Evolutionary conservation across 2,329 filamentous ascomycete genomes (phyloP).

Genomic region (Scopulariopsis brevicaulis): DNA sequence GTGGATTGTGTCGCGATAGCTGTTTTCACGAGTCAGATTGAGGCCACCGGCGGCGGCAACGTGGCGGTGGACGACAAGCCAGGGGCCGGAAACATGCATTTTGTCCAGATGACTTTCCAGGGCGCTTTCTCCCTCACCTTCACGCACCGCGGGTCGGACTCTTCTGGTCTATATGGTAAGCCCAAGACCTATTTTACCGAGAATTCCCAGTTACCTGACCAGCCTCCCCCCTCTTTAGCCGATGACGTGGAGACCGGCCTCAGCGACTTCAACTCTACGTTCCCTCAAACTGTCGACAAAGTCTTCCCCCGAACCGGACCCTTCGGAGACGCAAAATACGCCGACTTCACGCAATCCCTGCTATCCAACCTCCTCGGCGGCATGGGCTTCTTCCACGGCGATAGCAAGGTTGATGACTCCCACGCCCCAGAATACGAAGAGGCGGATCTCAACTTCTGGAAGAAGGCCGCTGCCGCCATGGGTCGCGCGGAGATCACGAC

Average conservation of each 20-base stretch:
- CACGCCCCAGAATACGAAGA: conserved; percentile 91
- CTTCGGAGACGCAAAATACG: conserved; percentile 62
- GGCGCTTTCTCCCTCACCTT: conserved; percentile 85
- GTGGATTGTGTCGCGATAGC: conserved; percentile 14
- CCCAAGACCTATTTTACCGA: neutral
- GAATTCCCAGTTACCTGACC: conserved; percentile 29
- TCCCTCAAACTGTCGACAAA: conserved; percentile 31
- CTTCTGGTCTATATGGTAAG: neutral
- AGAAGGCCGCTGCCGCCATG: conserved; percentile 77
- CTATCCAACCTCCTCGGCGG: conserved; percentile 91
- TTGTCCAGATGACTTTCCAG: conserved; percentile 85
- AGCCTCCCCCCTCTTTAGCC: conserved; percentile 49
- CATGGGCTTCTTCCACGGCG: conserved; percentile 88
- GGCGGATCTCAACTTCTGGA: conserved; percentile 91
- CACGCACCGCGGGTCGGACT: conserved; percentile 62
- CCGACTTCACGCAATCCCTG: conserved; percentile 74
- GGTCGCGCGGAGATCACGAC: conserved; percentile 53
- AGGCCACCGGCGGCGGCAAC: conserved; percentile 34
- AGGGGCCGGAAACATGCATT: conserved; percentile 66
- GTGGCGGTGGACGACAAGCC: conserved; percentile 62
- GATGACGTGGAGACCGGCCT: conserved; percentile 57
- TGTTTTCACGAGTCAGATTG: conserved; percentile 41
- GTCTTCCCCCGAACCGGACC: conserved; percentile 59
- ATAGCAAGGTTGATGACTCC: conserved; percentile 80
- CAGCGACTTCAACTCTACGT: conserved; percentile 62